phyloP scores from a whole-genome alignment of 2,329 filamentous ascomycete genomes.

The Blumeriella jaapii region DNA sequence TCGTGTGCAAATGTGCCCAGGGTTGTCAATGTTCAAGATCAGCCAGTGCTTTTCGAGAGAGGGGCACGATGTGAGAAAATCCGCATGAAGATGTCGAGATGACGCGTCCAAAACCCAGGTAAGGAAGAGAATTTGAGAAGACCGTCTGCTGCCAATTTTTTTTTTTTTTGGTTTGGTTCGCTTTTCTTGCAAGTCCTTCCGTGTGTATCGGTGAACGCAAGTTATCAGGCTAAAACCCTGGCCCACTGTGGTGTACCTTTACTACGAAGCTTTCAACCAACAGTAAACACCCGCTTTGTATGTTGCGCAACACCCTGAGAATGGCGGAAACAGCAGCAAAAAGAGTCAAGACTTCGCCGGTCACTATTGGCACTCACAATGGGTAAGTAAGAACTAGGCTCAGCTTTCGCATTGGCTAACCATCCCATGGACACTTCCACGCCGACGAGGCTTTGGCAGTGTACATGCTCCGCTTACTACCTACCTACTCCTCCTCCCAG shows the following conservation, averaged over 20 bases:
- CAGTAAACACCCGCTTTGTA: conserved; percentile 16
- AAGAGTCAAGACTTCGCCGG: conserved; percentile 64
- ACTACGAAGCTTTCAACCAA: not conserved
- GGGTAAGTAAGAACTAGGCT: conserved; percentile 35
- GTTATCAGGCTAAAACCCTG: not conserved
- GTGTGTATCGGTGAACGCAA: conserved; percentile 1
- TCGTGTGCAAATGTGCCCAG: too few relatives aligned
- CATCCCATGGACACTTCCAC: conserved; percentile 98
- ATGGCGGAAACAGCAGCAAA: conserved; percentile 68
- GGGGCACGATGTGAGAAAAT: too few relatives aligned
- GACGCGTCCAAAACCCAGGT: too few relatives aligned
- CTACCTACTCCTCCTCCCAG: conserved; percentile 59
- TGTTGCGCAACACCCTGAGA: conserved; percentile 36
- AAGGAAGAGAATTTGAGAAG: too few relatives aligned
- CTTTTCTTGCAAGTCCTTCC: too few relatives aligned
- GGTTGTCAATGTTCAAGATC: too few relatives aligned
- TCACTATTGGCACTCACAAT: conserved; percentile 72
- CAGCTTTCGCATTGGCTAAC: not conserved
- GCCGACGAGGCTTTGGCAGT: conserved; percentile 96
- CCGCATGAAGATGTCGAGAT: too few relatives aligned
- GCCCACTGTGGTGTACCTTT: not conserved
- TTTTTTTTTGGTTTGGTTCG: too few relatives aligned
- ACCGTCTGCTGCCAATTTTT: too few relatives aligned
- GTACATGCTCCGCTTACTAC: conserved; percentile 84
- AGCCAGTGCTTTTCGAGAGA: too few relatives aligned